Conservation (phyloP, 495 filamentous ascomycete genomes). For the Penicillium coffeae region DNA sequence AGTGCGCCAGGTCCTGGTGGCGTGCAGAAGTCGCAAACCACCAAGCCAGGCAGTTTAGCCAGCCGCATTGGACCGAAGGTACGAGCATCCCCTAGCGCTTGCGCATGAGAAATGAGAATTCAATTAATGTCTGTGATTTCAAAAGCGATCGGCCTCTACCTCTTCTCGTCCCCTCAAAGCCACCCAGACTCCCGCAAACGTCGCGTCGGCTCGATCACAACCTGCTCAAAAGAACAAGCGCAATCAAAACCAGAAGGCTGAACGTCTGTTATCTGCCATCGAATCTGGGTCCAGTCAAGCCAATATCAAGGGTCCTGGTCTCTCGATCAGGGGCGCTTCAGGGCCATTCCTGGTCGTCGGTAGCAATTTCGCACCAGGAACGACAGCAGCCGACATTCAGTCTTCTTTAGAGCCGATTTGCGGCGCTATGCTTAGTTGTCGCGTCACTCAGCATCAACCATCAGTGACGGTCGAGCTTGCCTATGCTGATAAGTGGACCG, state of each 20-base stretch:
- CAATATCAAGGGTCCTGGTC: constrained; percentile 40
- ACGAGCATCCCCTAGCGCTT: constrained; percentile 7
- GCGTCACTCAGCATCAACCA: constrained; percentile 63
- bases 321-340: constrained; percentile 75
- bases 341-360: constrained; percentile 76
- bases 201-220: constrained; percentile 13
- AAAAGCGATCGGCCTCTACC: constrained; percentile 43
- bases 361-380: constrained; percentile 87
- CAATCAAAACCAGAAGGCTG: constrained; percentile 29
- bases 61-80: constrained; percentile 78
- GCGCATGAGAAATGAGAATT: no score
- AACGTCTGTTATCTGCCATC: constrained; percentile 36
- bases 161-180: constrained; percentile 27
- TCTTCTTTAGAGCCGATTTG: constrained; percentile 71
- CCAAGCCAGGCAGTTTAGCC: constrained; percentile 56
- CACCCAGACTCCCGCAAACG: constrained; percentile 15
- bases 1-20: constrained; percentile 51
- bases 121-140: not conserved
- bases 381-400: constrained; percentile 91
- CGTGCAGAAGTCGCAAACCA: constrained; percentile 38
- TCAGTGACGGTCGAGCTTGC: constrained; percentile 83
- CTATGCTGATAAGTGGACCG: constrained; percentile 71
- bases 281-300: constrained; percentile 24
- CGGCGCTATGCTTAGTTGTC: constrained; percentile 68
- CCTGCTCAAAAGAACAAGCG: constrained; percentile 13